These are phyloP conservation scores for Arabis alpina DNA, from an alignment of 345 rosid species.

Conservation along the genomic window DNA sequence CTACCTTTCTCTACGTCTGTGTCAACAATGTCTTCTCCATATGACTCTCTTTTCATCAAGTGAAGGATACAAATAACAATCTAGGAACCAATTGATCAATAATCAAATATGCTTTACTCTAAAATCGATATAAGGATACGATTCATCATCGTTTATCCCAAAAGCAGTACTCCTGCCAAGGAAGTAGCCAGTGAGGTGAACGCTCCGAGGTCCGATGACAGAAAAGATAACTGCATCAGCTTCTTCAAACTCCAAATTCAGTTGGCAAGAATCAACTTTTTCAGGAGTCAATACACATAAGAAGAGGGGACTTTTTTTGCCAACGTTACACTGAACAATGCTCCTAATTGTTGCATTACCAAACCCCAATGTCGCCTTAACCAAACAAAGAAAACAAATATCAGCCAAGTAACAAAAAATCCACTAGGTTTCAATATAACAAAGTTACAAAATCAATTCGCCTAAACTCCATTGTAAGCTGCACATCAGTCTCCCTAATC, in stretches of 20 bases:
- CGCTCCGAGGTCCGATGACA: conserved; percentile 67
- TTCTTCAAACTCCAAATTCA: conserved; percentile 78
- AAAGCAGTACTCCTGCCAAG: conserved; percentile 28
- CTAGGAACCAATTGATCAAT: neutral
- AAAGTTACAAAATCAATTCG: neutral
- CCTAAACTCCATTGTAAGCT: neutral
- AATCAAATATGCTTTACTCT: neutral
- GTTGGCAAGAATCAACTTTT: conserved; percentile 54
- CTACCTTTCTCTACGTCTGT: conserved; percentile 61
- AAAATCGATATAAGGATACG: conserved; percentile 56
- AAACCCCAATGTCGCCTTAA: conserved; percentile 66
- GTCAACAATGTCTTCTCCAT: conserved; percentile 69
- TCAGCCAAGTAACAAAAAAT: neutral
- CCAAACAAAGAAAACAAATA: neutral
- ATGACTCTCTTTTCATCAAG: conserved; percentile 54
- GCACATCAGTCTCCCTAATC: neutral
- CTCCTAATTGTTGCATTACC: conserved; percentile 47
- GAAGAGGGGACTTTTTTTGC: conserved; percentile 61
- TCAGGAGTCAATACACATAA: conserved; percentile 65
- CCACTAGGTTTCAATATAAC: neutral
- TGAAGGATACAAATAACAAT: conserved; percentile 28
- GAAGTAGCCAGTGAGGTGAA: conserved; percentile 77
- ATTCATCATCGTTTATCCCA: conserved; percentile 44
- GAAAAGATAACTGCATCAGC: conserved; percentile 70
- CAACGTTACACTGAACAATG: conserved; percentile 75